Evolutionary conservation across 2,329 filamentous ascomycete species (phyloP).

Genomic region (Harringtonia aguacate): DNA sequence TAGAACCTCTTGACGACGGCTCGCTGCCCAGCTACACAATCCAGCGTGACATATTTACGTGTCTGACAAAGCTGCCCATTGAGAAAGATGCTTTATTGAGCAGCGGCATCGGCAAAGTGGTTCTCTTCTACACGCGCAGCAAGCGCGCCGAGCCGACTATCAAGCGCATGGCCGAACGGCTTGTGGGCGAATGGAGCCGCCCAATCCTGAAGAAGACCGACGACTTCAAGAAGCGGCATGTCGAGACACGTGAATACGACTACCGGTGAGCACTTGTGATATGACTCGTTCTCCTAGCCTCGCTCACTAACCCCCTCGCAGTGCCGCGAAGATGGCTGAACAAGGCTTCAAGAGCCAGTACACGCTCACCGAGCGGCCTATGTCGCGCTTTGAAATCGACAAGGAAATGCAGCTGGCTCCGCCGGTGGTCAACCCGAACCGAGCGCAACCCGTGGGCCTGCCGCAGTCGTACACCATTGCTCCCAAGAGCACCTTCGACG

Average conservation of each 20-base stretch:
- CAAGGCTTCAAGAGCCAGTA: slow-evolving; percentile 26
- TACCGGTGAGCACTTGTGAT: slow-evolving; percentile 42
- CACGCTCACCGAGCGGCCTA: slow-evolving; percentile 37
- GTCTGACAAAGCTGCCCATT: slow-evolving; percentile 70
- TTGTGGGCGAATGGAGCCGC: slow-evolving; percentile 92
- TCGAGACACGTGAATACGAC: slow-evolving; percentile 54
- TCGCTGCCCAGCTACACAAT: slow-evolving; percentile 95
- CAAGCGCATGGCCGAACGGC: slow-evolving; percentile 84
- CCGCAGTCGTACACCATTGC: slow-evolving; percentile 50
- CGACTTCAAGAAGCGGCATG: slow-evolving; percentile 78
- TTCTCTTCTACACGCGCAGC: slow-evolving; percentile 94
- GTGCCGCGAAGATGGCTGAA: slow-evolving; percentile 43
- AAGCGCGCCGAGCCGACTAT: slow-evolving; percentile 80
- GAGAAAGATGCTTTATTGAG: slow-evolving; percentile 84
- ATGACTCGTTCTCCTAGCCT: no score
- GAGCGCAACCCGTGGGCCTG: slow-evolving; percentile 43
- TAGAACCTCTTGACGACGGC: slow-evolving; percentile 89
- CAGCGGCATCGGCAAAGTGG: slow-evolving; percentile 90
- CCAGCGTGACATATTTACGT: slow-evolving; percentile 83
- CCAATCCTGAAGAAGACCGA: slow-evolving; percentile 90
- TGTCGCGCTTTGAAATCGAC: slow-evolving; percentile 33
- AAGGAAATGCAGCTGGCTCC: slow-evolving; percentile 49
- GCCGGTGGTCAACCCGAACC: slow-evolving; percentile 38
- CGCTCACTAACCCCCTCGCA: no score
- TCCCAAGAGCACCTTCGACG: slow-evolving; percentile 51